A percentile compares a stretch with the other conserved stretches of the same genome.
phyloP scores from a whole-genome alignment of 1,284 basidiomycete species.

The Rhodotorula sp. region DNA sequence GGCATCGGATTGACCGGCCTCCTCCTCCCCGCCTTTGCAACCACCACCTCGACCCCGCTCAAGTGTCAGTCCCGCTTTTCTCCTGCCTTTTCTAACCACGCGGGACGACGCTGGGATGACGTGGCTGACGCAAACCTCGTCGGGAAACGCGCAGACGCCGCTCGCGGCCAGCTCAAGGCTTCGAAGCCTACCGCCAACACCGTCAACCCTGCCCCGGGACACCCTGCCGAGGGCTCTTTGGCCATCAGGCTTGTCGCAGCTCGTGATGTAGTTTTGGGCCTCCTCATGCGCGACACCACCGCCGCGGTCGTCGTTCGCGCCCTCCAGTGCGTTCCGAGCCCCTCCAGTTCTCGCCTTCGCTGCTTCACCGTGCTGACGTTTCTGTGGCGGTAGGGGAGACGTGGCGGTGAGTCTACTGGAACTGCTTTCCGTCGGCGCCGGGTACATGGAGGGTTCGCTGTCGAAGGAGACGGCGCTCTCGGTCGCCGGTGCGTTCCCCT shows the following conservation, averaged over 20 bases:
- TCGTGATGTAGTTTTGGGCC: conserved; percentile 39
- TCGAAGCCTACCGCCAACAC: conserved; percentile 32
- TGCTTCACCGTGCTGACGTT: too few relatives aligned
- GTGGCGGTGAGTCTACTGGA: conserved; percentile 25
- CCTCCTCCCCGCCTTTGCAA: conserved; percentile 32
- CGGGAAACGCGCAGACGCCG: not conserved
- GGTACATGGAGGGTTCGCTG: conserved; percentile 40
- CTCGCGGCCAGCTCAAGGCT: conserved; percentile 13
- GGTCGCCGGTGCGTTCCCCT: conserved; percentile 1
- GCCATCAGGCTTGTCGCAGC: conserved; percentile 35
- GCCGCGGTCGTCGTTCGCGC: conserved; percentile 41
- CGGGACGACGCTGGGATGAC: too few relatives aligned
- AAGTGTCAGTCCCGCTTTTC: not conserved
- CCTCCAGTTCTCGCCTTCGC: rapidly evolving
- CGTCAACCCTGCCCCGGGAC: conserved; percentile 12
- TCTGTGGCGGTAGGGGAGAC: too few relatives aligned
- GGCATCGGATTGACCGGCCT: conserved; percentile 16
- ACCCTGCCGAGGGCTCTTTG: conserved; percentile 23
- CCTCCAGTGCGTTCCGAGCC: conserved; percentile 22
- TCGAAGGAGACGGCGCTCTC: conserved; percentile 27
- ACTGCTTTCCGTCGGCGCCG: conserved; percentile 26
- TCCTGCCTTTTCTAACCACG: too few relatives aligned
- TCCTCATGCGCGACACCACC: conserved; percentile 40
- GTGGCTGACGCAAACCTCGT: not conserved
- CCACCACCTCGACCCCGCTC: conserved; percentile 24